A percentile compares a stretch with the other conserved stretches of the same genome.
phyloP scores from a whole-genome alignment of 2,329 filamentous ascomycete genomes.

The Diplodia mutila region DNA sequence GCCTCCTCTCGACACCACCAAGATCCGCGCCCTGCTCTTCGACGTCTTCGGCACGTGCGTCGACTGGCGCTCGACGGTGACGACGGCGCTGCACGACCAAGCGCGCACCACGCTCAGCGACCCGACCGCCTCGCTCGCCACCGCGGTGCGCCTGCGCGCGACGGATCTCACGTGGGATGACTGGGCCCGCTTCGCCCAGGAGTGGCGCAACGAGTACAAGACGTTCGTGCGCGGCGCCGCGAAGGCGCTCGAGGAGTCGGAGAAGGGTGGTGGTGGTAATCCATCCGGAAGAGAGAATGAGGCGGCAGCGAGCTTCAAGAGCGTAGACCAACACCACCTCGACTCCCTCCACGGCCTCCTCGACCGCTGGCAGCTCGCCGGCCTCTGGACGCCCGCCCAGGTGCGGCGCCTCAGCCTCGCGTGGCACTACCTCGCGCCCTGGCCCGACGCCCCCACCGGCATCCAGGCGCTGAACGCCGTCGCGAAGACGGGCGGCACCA shows the following conservation, averaged over 20 bases:
- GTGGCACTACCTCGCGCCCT: constrained; percentile 75
- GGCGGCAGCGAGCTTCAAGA: too few species aligned
- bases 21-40: constrained; percentile 66
- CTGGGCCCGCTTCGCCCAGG: constrained; percentile 68
- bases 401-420: constrained; percentile 55
- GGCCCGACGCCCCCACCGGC: constrained; percentile 66
- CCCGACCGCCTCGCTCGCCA: constrained; percentile 50
- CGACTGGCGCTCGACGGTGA: constrained; percentile 73
- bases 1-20: constrained; percentile 27
- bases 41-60: constrained; percentile 83
- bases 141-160: constrained; percentile 53
- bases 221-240: constrained; percentile 62
- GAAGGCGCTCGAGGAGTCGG: constrained; percentile 1
- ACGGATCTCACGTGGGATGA: constrained; percentile 58
- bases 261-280: constrained; percentile 35
- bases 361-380: constrained; percentile 56
- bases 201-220: constrained; percentile 70
- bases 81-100: constrained; percentile 58
- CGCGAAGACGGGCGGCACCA: background rate
- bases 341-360: constrained; percentile 66
- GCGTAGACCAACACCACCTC: constrained; percentile 73
- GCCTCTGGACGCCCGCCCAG: constrained; percentile 58
- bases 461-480: constrained; percentile 56
- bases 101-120: constrained; percentile 55
- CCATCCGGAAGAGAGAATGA: too few species aligned